Evolutionary conservation across 2,329 filamentous ascomycete genomes (phyloP).

Genomic region (Ilyonectria robusta): DNA sequence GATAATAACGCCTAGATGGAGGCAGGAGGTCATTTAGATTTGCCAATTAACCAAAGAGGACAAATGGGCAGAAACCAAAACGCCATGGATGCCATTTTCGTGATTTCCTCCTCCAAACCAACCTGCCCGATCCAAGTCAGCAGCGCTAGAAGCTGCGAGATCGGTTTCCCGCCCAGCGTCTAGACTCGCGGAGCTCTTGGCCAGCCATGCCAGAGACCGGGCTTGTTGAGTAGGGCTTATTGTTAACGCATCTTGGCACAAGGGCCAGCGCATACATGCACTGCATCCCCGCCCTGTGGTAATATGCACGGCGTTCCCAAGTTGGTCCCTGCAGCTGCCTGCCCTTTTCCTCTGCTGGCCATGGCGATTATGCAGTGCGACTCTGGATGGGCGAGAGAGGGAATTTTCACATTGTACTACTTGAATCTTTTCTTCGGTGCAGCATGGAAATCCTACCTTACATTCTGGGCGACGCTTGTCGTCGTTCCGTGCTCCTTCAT

Average conservation of each 20-base stretch:
- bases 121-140: background rate
- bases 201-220: background rate
- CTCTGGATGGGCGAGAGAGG: background rate
- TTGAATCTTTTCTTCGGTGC: background rate
- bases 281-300: too few species aligned
- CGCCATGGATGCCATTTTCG: background rate
- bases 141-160: slow-evolving; percentile 2
- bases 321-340: background rate
- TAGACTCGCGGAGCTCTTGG: background rate
- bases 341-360: background rate
- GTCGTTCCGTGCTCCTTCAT: background rate
- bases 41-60: background rate
- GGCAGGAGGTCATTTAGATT: background rate
- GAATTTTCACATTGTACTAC: background rate
- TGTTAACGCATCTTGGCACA: background rate
- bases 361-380: background rate
- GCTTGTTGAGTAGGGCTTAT: background rate
- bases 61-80: background rate
- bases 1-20: background rate
- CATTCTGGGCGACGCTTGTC: background rate
- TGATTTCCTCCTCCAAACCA: background rate
- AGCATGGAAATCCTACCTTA: background rate
- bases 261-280: slow-evolving; percentile 2
- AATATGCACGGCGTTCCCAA: background rate
- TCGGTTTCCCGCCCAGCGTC: background rate